These are phyloP conservation scores for Leccinum obscurum DNA, from an alignment of 768 basidiomycete genomes.

Conservation along the genomic window DNA sequence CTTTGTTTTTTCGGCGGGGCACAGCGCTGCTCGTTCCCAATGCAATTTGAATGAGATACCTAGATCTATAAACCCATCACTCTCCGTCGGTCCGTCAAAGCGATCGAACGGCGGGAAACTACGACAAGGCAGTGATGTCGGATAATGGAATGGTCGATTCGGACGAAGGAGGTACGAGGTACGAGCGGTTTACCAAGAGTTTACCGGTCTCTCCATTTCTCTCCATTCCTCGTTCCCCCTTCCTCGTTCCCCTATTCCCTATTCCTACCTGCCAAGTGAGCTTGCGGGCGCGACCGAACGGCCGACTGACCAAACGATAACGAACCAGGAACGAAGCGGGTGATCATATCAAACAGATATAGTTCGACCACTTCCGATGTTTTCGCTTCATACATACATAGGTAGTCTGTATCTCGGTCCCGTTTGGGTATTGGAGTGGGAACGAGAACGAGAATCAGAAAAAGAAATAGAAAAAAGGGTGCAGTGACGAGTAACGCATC, in stretches of 20 bases:
- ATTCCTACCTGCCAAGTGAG: background rate
- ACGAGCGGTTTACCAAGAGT: background rate
- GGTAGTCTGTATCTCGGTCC: background rate
- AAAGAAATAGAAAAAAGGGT: background rate
- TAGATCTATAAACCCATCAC: background rate
- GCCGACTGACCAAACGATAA: background rate
- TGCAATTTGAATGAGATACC: background rate
- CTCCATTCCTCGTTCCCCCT: background rate
- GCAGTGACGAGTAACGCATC: background rate
- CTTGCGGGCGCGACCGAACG: background rate
- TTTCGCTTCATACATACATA: background rate
- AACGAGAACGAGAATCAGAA: background rate
- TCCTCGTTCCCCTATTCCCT: background rate
- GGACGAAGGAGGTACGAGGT: background rate
- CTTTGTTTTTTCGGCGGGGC: background rate
- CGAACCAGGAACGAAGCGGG: background rate
- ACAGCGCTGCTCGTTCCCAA: background rate
- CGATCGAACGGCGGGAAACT: background rate
- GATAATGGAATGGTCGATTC: background rate
- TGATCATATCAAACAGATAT: background rate
- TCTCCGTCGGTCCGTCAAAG: background rate
- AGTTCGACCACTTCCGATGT: background rate
- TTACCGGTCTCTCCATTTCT: background rate
- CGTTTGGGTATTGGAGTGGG: background rate
- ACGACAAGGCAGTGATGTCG: background rate